Base-by-base conservation (phyloP, 345 rosid species). In the Ricinus communis region DNA sequence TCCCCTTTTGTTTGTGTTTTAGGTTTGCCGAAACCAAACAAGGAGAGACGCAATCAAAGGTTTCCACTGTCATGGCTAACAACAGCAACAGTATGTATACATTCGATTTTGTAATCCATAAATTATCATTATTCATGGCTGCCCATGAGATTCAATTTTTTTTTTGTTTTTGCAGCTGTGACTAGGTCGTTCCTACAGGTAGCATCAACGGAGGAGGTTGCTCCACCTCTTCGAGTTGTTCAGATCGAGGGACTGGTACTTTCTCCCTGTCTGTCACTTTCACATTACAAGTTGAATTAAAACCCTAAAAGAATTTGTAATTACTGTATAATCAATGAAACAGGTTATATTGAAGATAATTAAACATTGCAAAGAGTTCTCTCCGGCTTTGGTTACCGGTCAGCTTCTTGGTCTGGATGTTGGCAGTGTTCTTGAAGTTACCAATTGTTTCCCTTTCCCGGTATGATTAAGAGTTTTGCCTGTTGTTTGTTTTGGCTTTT, bases 361-460 rank as follows among this genome's bases (percentile, higher is more conserved):
- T 81, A 96, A 93, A 63, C 99, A 96, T 65, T 96, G 99, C 89
- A 90, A 93, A 75, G 99, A 96, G 70, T 93, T 96, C 76, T 83
- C 99, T 13, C 99, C 99, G 0, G 84, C 98, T 21, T 81, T 96
- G 47, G 99, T 96, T 54, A 96, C 99, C 0, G 99, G 99, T 40
- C 99, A 93, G 76, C 97, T 96, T 80, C 98, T 96, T 60, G 98
- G 98, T 3, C 84, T 96, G 77, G 99, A 93, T 85, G 98, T 96
- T 73, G 99, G 99, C 13, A 93, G 97, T 52, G 96, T 89, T 57
- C 99, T 96, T 71, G 98, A 96, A 86, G 96, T 96, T 64, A 96
- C 99, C 47, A 96, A 96, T 74, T 96, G 99, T 73, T 96, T 96
- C 80, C 99, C 99, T 50, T 96, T 95, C 81, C 99, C 99, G 65